Percentiles rank a stretch among this genome's conserved stretches.
Evolutionary conservation across 2,329 filamentous ascomycete species (phyloP).

Genomic region (Cladorrhinum sp.): DNA sequence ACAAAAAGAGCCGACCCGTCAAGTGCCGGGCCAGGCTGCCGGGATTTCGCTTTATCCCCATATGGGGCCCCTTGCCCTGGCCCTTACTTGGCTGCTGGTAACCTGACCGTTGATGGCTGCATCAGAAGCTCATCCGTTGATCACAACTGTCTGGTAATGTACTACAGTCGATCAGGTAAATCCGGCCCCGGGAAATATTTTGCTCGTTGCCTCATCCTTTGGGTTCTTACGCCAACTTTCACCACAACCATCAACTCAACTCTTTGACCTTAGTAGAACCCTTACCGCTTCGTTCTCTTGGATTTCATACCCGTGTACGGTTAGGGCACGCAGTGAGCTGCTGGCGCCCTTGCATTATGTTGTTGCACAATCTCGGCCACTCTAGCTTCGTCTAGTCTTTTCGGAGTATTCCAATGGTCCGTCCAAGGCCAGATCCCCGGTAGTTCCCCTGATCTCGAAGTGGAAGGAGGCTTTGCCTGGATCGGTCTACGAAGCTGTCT

Average conservation of each 20-base stretch:
- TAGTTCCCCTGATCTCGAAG: not conserved
- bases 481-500: not conserved
- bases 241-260: not conserved
- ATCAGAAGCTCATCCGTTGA: not conserved
- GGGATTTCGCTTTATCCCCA: not conserved
- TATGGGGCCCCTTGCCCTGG: not conserved
- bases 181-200: not conserved
- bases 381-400: constrained; percentile 11
- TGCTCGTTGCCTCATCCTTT: not conserved
- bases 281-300: constrained; percentile 3
- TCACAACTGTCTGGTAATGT: not conserved
- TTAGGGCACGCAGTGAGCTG: constrained; percentile 13
- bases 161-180: not conserved
- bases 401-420: constrained; percentile 15
- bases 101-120: not conserved
- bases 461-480: not conserved
- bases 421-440: not conserved
- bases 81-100: not conserved
- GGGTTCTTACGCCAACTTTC: not conserved
- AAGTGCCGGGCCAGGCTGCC: not conserved
- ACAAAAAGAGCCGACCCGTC: not conserved
- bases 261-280: not conserved
- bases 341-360: not conserved
- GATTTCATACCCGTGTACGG: constrained; percentile 12
- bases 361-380: constrained; percentile 8